phyloP scores from a whole-genome alignment of 2,329 filamentous ascomycete species.

The Colletotrichum truncatum region DNA sequence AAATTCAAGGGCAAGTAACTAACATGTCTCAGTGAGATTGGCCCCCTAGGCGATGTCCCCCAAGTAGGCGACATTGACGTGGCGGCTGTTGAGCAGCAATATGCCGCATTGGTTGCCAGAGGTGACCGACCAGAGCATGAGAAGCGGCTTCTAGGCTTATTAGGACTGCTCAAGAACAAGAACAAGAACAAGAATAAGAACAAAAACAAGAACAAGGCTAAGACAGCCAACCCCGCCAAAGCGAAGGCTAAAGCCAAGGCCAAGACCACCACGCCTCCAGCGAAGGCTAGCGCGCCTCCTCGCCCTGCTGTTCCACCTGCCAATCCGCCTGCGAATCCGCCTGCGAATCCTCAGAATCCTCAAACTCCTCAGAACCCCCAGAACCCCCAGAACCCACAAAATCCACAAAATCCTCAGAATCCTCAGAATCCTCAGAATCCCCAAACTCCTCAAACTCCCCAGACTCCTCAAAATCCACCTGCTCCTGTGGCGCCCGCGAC shows the following conservation, averaged over 20 bases:
- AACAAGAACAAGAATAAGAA: slow-evolving; percentile 4
- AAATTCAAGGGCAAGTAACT: neutral
- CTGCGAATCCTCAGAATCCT: neutral
- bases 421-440: too few relatives aligned
- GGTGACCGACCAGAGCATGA: neutral
- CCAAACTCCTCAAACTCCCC: too few relatives aligned
- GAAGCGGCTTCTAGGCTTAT: neutral
- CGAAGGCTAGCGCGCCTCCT: neutral
- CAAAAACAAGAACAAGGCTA: neutral
- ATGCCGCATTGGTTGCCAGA: neutral
- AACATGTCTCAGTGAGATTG: neutral
- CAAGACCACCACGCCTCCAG: neutral
- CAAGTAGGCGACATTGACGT: neutral
- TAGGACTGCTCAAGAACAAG: neutral
- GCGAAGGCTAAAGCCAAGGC: neutral
- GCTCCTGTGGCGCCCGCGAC: neutral
- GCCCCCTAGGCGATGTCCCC: slow-evolving; percentile 2
- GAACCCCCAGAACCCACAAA: too few relatives aligned
- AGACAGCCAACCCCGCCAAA: neutral
- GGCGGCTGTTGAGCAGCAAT: slow-evolving; percentile 13
- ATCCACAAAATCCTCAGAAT: too few relatives aligned
- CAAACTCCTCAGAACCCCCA: too few relatives aligned
- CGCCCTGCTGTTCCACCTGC: neutral
- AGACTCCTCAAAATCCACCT: too few relatives aligned
- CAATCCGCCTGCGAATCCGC: neutral